These are phyloP conservation scores for Trichoderma hamatum DNA, from an alignment of 2,329 filamentous ascomycete species.

Conservation along the genomic window DNA sequence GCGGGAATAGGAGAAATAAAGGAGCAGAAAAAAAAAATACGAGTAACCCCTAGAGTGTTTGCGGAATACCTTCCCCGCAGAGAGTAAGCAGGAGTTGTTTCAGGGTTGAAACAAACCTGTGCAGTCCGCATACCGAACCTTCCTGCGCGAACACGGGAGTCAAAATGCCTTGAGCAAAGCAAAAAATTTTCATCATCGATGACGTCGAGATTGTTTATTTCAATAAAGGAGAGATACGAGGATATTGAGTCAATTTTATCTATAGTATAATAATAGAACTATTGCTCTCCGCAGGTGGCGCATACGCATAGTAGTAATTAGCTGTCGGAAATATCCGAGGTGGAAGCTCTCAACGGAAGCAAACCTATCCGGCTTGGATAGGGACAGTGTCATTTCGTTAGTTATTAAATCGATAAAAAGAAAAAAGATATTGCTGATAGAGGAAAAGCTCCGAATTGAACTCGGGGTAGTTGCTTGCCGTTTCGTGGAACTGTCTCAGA, in stretches of 20 bases:
- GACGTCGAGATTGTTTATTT: neutral
- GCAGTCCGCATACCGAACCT: neutral
- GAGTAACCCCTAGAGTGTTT: neutral
- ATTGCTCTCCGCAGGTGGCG: neutral
- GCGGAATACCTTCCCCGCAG: neutral
- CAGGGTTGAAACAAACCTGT: slow-evolving; percentile 19
- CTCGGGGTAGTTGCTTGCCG: neutral
- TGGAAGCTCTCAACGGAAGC: neutral
- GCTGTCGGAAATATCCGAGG: slow-evolving; percentile 20
- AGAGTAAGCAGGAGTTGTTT: slow-evolving; percentile 10
- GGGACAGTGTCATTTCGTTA: neutral
- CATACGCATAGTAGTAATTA: slow-evolving; percentile 18
- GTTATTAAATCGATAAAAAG: neutral
- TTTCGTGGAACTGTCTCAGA: neutral
- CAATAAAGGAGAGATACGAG: neutral
- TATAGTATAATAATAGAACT: neutral
- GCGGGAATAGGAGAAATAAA: neutral
- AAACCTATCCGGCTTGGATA: neutral
- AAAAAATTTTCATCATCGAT: neutral
- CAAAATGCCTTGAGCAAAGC: neutral
- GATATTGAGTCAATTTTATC: neutral
- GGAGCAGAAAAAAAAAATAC: neutral
- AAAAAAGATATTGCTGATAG: neutral
- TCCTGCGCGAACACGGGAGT: neutral
- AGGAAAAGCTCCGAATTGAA: neutral